Evolutionary conservation across 352 stramenopile species (phyloP), one percentile per base, ranked within the genome.

Genomic region (Globisporangium emineosum): DNA sequence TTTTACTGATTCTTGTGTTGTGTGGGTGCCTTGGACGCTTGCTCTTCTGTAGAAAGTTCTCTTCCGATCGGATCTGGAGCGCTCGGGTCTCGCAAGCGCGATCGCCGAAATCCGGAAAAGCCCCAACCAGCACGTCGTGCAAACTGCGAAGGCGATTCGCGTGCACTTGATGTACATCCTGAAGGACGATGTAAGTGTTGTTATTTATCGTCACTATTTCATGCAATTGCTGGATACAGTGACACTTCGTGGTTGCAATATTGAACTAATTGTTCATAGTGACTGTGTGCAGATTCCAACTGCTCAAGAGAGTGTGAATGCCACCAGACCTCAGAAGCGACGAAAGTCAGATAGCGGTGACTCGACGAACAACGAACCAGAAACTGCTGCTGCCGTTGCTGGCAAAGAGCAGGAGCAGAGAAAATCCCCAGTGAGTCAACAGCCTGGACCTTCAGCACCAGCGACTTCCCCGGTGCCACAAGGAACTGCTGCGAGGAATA

Each of bases 121-220:
- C 62, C 49, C 29, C 12, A 65, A 69, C 23, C 66, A 57, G 23
- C 63, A 68, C 33, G 58, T 72, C 21, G 62, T 58, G 15, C 59
- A 72, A 40, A 72, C 66, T 5, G 62, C 62, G 12, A 72, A 57
- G 30, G 52, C 54, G 23, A 30, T 72, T 33, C 61, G 66, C 29
- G 66, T 65, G 25, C 64, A 66, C 40, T 30, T 72, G 32, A 72
- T 69, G 42, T 30, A 53, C n/a, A 47, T 42, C 50, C 47, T 67
- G n/a, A 63, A 54, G 32, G 57, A 67, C 5, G 61, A 67, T 40
- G 45, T 52, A 57, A 43, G 35, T 43, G 25, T 27, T 17, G 6
- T 37, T n/a, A 15, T 35, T 55, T 13, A 5, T 32, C 29, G 5
- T 32, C 29, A 2, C 29, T 5, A 5, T 5, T 32, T 32, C 25